Evolutionary conservation across 495 filamentous ascomycete species (phyloP).

Genomic region (Penicillium paxilli): DNA sequence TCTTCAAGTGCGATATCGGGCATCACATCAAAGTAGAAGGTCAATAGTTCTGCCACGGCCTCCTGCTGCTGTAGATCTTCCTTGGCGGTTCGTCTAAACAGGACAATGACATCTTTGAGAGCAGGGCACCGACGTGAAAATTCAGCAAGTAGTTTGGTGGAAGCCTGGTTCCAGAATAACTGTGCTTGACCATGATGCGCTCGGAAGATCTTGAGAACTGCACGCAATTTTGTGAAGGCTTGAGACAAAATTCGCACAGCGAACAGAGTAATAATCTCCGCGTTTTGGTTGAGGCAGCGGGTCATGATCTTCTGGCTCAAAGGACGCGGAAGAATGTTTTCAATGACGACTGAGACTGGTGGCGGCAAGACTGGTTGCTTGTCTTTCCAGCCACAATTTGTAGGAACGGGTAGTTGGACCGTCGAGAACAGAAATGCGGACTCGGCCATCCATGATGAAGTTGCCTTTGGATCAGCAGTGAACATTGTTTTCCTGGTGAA

Average conservation of each 20-base stretch:
- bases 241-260: slow-evolving; percentile 73
- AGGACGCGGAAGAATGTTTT: slow-evolving; percentile 84
- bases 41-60: slow-evolving; percentile 69
- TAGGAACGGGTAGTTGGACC: slow-evolving; percentile 70
- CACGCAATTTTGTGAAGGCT: slow-evolving; percentile 74
- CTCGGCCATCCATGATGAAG: slow-evolving; percentile 91
- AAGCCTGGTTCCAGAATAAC: slow-evolving; percentile 65
- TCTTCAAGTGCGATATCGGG: slow-evolving; percentile 79
- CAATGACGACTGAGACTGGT: slow-evolving; percentile 70
- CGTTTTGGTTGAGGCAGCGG: slow-evolving; percentile 73
- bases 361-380: slow-evolving; percentile 61
- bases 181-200: slow-evolving; percentile 38
- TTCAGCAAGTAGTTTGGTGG: slow-evolving; percentile 62
- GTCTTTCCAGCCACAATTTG: slow-evolving; percentile 63
- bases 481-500: slow-evolving; percentile 79
- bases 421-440: slow-evolving; percentile 80
- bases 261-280: slow-evolving; percentile 77
- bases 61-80: slow-evolving; percentile 76
- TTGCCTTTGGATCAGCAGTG: slow-evolving; percentile 85
- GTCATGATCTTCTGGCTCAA: slow-evolving; percentile 73
- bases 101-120: slow-evolving; percentile 71
- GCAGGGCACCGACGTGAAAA: slow-evolving; percentile 78
- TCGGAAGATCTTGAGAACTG: slow-evolving; percentile 46
- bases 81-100: slow-evolving; percentile 64
- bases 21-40: slow-evolving; percentile 76